These are phyloP conservation scores for Chalaropsis ovoidea DNA, from an alignment of 2,329 filamentous ascomycete genomes.

Conservation along the genomic window DNA sequence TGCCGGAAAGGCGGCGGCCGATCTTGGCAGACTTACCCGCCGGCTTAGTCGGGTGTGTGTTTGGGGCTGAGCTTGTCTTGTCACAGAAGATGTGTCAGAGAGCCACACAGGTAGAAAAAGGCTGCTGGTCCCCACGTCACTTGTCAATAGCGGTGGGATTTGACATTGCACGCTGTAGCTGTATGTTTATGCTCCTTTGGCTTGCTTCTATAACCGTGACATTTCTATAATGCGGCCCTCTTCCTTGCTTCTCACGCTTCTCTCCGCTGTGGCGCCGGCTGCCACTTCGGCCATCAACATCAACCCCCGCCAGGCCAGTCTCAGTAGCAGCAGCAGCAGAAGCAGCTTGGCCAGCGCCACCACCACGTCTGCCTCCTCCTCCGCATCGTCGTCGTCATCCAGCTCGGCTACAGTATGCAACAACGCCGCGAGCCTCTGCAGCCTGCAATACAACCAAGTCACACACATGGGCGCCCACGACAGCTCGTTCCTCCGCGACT, in stretches of 20 bases:
- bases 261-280: constrained; percentile 10
- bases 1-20: background rate
- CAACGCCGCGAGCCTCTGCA: constrained; percentile 67
- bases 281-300: background rate
- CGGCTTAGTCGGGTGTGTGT: constrained; percentile 7
- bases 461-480: constrained; percentile 71
- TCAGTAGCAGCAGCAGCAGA: constrained; percentile 10
- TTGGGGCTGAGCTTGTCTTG: constrained; percentile 10
- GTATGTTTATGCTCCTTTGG: background rate
- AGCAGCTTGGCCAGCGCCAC: constrained; percentile 11
- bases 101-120: background rate
- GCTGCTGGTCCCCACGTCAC: background rate
- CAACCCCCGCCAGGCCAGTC: background rate
- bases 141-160: background rate
- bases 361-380: constrained; percentile 11
- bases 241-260: background rate
- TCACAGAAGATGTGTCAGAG: background rate
- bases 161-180: background rate
- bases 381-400: constrained; percentile 26
- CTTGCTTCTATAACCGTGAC: background rate
- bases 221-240: constrained; percentile 16
- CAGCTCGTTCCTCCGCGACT: constrained; percentile 59
- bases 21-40: background rate
- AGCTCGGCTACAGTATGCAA: constrained; percentile 51
- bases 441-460: constrained; percentile 60